These are phyloP conservation scores for Coleophoma eucalyptorum DNA, from an alignment of 2,329 filamentous ascomycete genomes.

Conservation along the genomic window DNA sequence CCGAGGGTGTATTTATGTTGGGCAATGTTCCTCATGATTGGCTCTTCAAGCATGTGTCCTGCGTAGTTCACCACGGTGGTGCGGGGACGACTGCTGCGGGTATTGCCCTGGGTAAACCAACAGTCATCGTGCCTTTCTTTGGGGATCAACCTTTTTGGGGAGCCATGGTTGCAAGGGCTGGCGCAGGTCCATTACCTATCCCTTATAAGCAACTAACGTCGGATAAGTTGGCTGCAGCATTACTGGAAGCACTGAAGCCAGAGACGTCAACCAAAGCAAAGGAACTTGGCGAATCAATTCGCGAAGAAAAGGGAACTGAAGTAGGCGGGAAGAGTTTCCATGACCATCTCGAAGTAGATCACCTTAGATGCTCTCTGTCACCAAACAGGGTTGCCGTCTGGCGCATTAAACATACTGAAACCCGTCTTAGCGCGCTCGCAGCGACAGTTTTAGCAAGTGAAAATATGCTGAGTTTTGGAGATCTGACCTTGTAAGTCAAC, in stretches of 20 bases:
- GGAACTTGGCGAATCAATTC: slow-evolving; percentile 54
- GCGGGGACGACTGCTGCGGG: slow-evolving; percentile 85
- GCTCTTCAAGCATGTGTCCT: slow-evolving; percentile 77
- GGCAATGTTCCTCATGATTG: slow-evolving; percentile 87
- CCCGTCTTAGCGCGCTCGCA: slow-evolving; percentile 68
- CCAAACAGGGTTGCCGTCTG: slow-evolving; percentile 70
- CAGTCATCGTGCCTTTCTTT: slow-evolving; percentile 82
- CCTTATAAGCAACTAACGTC: slow-evolving; percentile 64
- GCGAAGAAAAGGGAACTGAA: slow-evolving; percentile 60
- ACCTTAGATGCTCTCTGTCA: slow-evolving; percentile 65
- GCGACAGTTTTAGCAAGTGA: slow-evolving; percentile 65
- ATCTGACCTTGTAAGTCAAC: slow-evolving; percentile 64
- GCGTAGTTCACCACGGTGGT: slow-evolving; percentile 83
- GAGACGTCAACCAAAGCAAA: slow-evolving; percentile 52
- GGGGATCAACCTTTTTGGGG: slow-evolving; percentile 85
- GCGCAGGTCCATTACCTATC: slow-evolving; percentile 68
- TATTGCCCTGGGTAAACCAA: slow-evolving; percentile 76
- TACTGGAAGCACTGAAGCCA: slow-evolving; percentile 55
- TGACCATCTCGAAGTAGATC: slow-evolving; percentile 61
- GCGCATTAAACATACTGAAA: slow-evolving; percentile 65
- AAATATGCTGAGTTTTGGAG: slow-evolving; percentile 61
- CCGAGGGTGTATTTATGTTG: slow-evolving; percentile 76
- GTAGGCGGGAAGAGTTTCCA: slow-evolving; percentile 67
- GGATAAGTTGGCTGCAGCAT: slow-evolving; percentile 62
- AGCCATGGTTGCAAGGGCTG: slow-evolving; percentile 67